phyloP scores from a whole-genome alignment of 169 alveolate species.

The Ichthyophthirius multifiliis region DNA sequence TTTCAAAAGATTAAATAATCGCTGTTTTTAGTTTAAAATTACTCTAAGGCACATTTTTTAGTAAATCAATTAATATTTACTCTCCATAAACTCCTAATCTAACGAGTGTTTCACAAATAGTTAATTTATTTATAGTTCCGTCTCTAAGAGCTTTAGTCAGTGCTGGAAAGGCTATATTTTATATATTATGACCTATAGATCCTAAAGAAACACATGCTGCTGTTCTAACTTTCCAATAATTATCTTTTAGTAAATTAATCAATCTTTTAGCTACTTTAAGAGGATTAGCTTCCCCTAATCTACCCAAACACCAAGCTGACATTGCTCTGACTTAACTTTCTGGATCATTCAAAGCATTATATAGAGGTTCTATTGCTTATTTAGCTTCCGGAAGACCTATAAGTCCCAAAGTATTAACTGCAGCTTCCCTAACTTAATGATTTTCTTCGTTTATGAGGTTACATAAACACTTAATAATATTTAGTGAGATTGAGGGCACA shows the following conservation, averaged over 20 bases:
- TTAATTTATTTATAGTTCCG: constrained; percentile 61
- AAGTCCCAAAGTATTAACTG: constrained; percentile 40
- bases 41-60: constrained; percentile 56
- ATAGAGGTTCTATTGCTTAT: constrained; percentile 56
- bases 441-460: not conserved
- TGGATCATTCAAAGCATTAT: constrained; percentile 35
- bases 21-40: constrained; percentile 48
- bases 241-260: constrained; percentile 51
- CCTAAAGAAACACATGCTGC: constrained; percentile 74
- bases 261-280: constrained; percentile 45
- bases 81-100: constrained; percentile 70
- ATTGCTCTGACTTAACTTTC: constrained; percentile 61
- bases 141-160: constrained; percentile 50
- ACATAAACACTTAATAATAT: not conserved
- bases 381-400: constrained; percentile 71
- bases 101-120: constrained; percentile 69
- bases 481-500: not conserved
- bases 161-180: constrained; percentile 55
- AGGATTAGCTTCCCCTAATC: constrained; percentile 56
- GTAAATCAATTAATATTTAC: constrained; percentile 52
- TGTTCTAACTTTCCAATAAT: constrained; percentile 77
- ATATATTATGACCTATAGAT: constrained; percentile 55
- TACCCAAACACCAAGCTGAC: constrained; percentile 69
- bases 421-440: not conserved
- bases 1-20: constrained; percentile 60